A percentile compares a stretch with the other conserved stretches of the same genome.
These are phyloP conservation scores for Phenoliferia sp. DNA, from an alignment of 1,284 basidiomycete genomes.

Conservation along the genomic window DNA sequence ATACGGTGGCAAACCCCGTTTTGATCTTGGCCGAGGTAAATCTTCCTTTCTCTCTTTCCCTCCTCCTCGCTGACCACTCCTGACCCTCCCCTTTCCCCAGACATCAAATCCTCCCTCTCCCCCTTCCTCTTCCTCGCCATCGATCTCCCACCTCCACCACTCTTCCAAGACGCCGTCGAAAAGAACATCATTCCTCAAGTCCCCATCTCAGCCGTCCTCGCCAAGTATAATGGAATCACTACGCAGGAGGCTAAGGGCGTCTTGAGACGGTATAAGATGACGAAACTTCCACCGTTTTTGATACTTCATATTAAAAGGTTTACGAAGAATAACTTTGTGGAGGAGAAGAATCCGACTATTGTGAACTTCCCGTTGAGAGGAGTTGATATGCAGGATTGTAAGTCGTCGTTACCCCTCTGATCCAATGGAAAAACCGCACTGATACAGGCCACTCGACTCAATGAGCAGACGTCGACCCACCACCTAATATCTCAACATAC, in stretches of 20 bases:
- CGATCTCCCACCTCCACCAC: conserved; percentile 89
- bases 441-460: conserved; percentile 18
- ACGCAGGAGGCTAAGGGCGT: conserved; percentile 82
- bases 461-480: conserved; percentile 65
- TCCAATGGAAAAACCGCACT: too few relatives aligned
- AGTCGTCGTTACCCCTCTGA: conserved; percentile 41
- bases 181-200: conserved; percentile 99
- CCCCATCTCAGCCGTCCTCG: conserved; percentile 80
- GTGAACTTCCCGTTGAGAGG: conserved; percentile 94
- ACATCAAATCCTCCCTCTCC: conserved; percentile 76
- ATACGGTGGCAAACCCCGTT: conserved; percentile 64
- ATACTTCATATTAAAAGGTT: conserved; percentile 95
- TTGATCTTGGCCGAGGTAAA: conserved; percentile 84
- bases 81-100: conserved; percentile 47
- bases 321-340: conserved; percentile 95
- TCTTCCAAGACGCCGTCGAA: conserved; percentile 91
- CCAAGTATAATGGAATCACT: conserved; percentile 89
- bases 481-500: conserved; percentile 57
- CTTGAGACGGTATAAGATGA: conserved; percentile 82
- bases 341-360: conserved; percentile 98
- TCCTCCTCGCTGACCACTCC: conserved; percentile 5
- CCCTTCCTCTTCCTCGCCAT: conserved; percentile 94
- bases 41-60: not conserved
- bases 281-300: conserved; percentile 81
- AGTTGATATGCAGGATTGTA: conserved; percentile 84